Base-by-base conservation (phyloP, 208 protist species). In the Trypanosoma avium region DNA sequence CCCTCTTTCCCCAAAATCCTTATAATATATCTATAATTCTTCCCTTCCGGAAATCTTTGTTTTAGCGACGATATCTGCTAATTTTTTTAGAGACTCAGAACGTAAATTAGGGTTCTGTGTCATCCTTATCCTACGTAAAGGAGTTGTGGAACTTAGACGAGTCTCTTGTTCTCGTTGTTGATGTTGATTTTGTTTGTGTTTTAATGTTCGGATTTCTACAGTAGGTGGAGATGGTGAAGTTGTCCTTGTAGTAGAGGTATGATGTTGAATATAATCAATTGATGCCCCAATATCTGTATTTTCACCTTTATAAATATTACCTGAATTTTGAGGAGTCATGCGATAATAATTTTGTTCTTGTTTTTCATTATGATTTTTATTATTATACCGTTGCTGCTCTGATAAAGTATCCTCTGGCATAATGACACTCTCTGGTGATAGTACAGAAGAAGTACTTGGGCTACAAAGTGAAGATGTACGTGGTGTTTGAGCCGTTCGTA, bases 51-150 rank as follows among this genome's bases (percentile, higher is more conserved):
- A 35, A 6, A 72, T 27, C 26, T 81, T 82, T 42, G 86, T 88
- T 48, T 74, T 65, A 15, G 86, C 79, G 6, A 90, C 79, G 1
- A 93, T 76, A 35, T 93, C 81, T 17, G 83, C 77, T 15, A 90
- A 59, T 17, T 81, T 75, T 1, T 72, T 73, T 46, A 86, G 53
- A 29, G 82, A 77, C 1, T 69, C 60, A 0, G 76, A 60, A 26
- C 75, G 47, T 4, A 60, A 10, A 48, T 69, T 65, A 19, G 40
- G 8, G 27, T 63, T 59, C 1, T 52, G 27, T 13, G 22, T 4
- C 13, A 58, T 22, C n/a, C 27, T 12, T 42, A 2, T 32, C 15
- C 9, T 7, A 8, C 15, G 38, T 2, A 26, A 35, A 2, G 35
- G 35, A 19, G 19, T 36, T 46, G 21, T 24, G 15, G 30, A n/a